phyloP scores from a whole-genome alignment of 768 basidiomycete species.

The Auriculariales sp. region DNA sequence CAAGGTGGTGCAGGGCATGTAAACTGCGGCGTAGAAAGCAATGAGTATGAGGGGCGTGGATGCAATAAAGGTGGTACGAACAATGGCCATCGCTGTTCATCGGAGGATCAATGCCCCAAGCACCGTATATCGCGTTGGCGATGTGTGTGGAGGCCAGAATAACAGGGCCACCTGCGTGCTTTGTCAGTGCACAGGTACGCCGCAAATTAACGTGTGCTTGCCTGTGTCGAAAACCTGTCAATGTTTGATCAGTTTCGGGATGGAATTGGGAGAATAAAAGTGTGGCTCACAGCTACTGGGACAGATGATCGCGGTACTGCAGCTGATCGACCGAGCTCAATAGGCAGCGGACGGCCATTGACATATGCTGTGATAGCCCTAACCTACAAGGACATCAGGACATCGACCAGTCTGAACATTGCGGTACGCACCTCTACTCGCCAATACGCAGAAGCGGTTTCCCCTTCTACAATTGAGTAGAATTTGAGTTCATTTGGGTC shows the following conservation, averaged over 20 bases:
- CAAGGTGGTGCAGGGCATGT: slow-evolving; percentile 54
- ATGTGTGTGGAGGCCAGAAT: slow-evolving; percentile 47
- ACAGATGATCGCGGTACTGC: slow-evolving; percentile 7
- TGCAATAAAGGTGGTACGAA: slow-evolving; percentile 19
- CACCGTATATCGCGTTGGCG: slow-evolving; percentile 68
- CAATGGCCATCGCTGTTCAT: slow-evolving; percentile 39
- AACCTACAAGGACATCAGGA: too few species aligned
- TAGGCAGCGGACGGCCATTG: slow-evolving; percentile 22
- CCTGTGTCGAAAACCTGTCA: slow-evolving; percentile 1
- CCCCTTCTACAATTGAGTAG: slow-evolving; percentile 24
- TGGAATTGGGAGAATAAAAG: too few species aligned
- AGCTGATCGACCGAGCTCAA: slow-evolving; percentile 26
- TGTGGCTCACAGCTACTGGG: neutral
- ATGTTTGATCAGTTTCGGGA: too few species aligned
- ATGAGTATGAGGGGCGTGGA: neutral
- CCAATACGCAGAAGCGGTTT: slow-evolving; percentile 41
- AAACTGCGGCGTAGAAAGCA: slow-evolving; percentile 30
- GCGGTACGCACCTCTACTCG: slow-evolving; percentile 38
- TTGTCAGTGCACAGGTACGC: neutral
- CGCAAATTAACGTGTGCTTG: neutral
- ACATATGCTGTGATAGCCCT: slow-evolving; percentile 50
- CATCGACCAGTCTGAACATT: too few species aligned
- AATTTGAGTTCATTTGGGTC: slow-evolving; percentile 41
- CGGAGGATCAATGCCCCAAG: slow-evolving; percentile 44
- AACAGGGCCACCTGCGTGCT: slow-evolving; percentile 52